Evolutionary conservation across 768 basidiomycete species (phyloP), one percentile per base, ranked within the genome.

Genomic region (Ramaria sp.): DNA sequence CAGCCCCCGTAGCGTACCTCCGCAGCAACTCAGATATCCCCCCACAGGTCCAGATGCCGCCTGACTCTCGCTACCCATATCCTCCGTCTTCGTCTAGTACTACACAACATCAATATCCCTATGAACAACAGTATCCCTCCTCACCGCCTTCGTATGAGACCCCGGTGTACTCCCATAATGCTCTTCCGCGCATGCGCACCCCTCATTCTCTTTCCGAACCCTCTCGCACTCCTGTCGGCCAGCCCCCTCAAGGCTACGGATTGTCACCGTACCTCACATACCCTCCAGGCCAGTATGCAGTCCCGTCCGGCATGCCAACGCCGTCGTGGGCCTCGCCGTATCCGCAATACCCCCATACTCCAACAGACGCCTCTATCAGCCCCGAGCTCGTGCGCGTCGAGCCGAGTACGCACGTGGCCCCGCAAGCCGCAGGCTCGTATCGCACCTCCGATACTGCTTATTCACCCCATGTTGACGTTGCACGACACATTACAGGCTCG

Each of bases 241-340:
- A 44, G 13, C 20, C 25, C 27, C 18, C 52, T 28, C 52, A 6
- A 47, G 39, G 30, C 41, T 44, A 54, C 20, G 44, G 44, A 42
- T 18, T 34, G n/a, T n/a, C n/a, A 13, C 44, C 42, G 10, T 44
- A 47, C 53, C 52, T 60, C 61, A 3, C 57, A 59, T 58, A 67
- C 32, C 59, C 58, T 57, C n/a, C 42, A 45, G 39, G 18, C n/a
- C 42, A 44, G n/a, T 55, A 47, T 39, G 24, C 39, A 0, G 24
- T 55, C 22, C 53, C 53, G 3, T 55, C 53, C 0, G 53, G 53
- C 10, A 32, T 55, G 32, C 53, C 53, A 2, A 22, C 51, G 4
- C 12, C 71, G 80, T 13, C 72, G 80, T 0, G 85, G 85, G 0
- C 84, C 85, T 58, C 67, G 69, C 1, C 84, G 83, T 0, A 79